Base-by-base conservation (phyloP, 1,284 basidiomycete species). In the Rhodotorula sp. region DNA sequence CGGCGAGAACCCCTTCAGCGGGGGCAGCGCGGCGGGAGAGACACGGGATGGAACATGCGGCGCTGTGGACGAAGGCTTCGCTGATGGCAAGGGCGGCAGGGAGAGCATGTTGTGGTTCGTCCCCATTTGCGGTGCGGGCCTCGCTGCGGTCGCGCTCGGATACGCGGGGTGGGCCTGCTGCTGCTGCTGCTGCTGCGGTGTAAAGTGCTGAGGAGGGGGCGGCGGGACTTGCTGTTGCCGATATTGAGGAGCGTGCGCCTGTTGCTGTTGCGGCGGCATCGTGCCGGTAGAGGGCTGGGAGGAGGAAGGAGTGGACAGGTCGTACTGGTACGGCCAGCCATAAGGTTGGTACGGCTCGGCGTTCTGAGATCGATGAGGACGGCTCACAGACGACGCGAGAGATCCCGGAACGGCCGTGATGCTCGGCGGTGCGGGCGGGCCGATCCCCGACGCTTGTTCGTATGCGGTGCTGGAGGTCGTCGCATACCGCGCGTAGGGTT, bases 251-350 rank as follows among this genome's bases (percentile, higher is more conserved):
- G 30, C 26, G 20, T 29, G 22, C 46, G 46, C 22, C 30, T 46
- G 26, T 14, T 56, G 46, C 46, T 17, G 46, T 30, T 17, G 26
- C 24, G 30, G 30, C 42, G 24, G 57, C 24, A 12, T 37, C 1
- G 37, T 37, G 37, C 37, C 37, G 12, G 7, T 37, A 12, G 37
- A 37, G 37, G 37, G 37, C 37, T 12, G 37, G 37, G 37, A 37
- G n/a, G 57, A 42, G 30, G 37, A 17, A 6, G 46, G 22, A 20
- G 22, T 22, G 18, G 60, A 10, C 22, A 62, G 60, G 8, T 37
- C 10, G 60, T 62, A 62, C 26, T 62, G 33, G 60, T 53, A 62
- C 37, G 60, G 60, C 49, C 49, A 62, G 3, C 60, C 60, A 2
- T 51, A 42, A 3, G 60, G 49, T 10, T 49, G 30, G 49, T 62